Percentiles rank a stretch among this genome's conserved stretches.
These are phyloP conservation scores for Chlorella variabilis DNA, from an alignment of 163 green algal species.

Conservation along the genomic window DNA sequence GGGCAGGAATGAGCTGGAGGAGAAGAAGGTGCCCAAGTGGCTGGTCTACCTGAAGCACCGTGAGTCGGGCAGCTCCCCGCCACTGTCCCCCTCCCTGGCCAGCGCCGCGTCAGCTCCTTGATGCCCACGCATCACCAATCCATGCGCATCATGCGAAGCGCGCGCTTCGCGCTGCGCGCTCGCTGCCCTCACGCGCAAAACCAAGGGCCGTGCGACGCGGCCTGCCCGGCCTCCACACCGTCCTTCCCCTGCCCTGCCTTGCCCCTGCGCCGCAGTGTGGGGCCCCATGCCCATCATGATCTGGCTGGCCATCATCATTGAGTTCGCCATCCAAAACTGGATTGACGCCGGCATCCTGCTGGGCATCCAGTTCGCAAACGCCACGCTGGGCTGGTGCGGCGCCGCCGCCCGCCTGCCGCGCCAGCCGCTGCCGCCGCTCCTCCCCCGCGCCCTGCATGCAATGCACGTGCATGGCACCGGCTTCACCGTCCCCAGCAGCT, in stretches of 20 bases:
- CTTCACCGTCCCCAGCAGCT: not conserved
- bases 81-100: not conserved
- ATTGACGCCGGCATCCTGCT: slow-evolving; percentile 69
- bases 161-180: too few relatives aligned
- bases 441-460: too few relatives aligned
- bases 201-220: too few relatives aligned
- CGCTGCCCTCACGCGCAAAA: too few relatives aligned
- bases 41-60: slow-evolving; percentile 49
- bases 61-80: not conserved
- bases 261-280: slow-evolving; percentile 48
- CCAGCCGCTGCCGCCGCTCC: not conserved
- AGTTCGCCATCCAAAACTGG: slow-evolving; percentile 60
- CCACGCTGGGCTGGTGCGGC: slow-evolving; percentile 76
- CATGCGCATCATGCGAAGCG: too few relatives aligned
- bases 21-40: slow-evolving; percentile 75
- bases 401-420: slow-evolving; percentile 2
- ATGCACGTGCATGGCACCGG: too few relatives aligned
- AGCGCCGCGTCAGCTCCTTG: not conserved
- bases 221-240: too few relatives aligned
- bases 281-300: slow-evolving; percentile 91
- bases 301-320: slow-evolving; percentile 82
- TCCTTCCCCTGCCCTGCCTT: too few relatives aligned
- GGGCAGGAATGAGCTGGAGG: slow-evolving; percentile 81
- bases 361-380: slow-evolving; percentile 84
- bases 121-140: too few relatives aligned